Conservation (phyloP, 1,139 yeast species). For the Nakaseomyces sp. region DNA sequence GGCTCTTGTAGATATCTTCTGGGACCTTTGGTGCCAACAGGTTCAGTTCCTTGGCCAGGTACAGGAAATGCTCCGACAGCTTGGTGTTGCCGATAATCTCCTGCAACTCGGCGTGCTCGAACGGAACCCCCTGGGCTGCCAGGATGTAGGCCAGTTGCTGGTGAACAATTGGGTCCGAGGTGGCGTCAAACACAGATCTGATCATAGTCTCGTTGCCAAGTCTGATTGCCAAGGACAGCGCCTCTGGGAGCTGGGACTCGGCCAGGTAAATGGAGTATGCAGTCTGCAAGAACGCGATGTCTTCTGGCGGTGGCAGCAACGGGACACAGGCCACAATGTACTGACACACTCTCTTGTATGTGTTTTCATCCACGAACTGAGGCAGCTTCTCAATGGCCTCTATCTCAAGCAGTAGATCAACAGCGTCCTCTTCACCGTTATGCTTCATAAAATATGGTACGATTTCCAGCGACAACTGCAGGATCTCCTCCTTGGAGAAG, state of each 20-base stretch:
- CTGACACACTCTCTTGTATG: constrained; percentile 81
- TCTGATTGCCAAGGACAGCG: constrained; percentile 79
- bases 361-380: constrained; percentile 74
- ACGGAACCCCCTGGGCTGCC: constrained; percentile 79
- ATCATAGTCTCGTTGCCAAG: constrained; percentile 76
- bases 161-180: constrained; percentile 63
- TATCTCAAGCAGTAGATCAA: constrained; percentile 80
- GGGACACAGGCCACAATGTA: constrained; percentile 96
- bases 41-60: constrained; percentile 79
- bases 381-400: constrained; percentile 80
- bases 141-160: constrained; percentile 87
- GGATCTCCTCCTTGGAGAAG: constrained; percentile 38
- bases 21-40: constrained; percentile 86
- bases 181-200: constrained; percentile 65
- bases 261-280: constrained; percentile 82
- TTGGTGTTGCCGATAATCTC: constrained; percentile 77
- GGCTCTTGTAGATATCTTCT: constrained; percentile 88
- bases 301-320: constrained; percentile 91
- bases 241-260: constrained; percentile 79
- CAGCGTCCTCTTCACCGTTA: constrained; percentile 98
- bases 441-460: constrained; percentile 88
- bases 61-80: constrained; percentile 69
- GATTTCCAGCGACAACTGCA: constrained; percentile 62
- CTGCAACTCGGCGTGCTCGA: constrained; percentile 72
- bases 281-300: constrained; percentile 72